Conservation (phyloP, 768 basidiomycete genomes). For the Naganishia vaughanmartiniae region DNA sequence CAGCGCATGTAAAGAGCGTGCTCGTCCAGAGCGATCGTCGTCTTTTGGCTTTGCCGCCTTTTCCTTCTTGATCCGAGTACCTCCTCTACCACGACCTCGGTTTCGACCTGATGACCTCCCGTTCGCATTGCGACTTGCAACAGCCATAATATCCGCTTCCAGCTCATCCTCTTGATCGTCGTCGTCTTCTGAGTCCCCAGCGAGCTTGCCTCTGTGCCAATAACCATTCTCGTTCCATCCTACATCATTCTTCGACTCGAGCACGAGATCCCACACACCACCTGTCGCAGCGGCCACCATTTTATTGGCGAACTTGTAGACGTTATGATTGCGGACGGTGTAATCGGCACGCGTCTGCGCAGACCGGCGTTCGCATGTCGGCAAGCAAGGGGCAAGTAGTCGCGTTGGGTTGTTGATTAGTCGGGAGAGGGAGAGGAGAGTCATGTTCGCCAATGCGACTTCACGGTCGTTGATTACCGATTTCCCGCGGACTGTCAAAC, state of each 20-base stretch:
- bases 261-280: conserved; percentile 23
- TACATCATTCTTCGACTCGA: not conserved
- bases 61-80: not conserved
- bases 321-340: not conserved
- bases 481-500: not conserved
- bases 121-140: not conserved
- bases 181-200: not conserved
- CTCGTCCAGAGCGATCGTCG: too few species aligned
- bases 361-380: conserved; percentile 22
- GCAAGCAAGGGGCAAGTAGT: not conserved
- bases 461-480: not conserved
- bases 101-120: not conserved
- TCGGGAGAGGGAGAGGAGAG: conserved; percentile 9
- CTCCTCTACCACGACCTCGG: not conserved
- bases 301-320: not conserved
- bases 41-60: not conserved
- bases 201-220: not conserved
- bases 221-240: not conserved
- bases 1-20: too few species aligned
- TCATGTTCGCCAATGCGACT: conserved; percentile 12
- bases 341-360: conserved; percentile 1
- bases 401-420: not conserved
- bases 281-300: conserved; percentile 6
- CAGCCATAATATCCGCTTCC: not conserved
- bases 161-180: conserved; percentile 2